Base-by-base conservation (phyloP, 2,329 filamentous ascomycete genomes). In the Cladosporium velox region DNA sequence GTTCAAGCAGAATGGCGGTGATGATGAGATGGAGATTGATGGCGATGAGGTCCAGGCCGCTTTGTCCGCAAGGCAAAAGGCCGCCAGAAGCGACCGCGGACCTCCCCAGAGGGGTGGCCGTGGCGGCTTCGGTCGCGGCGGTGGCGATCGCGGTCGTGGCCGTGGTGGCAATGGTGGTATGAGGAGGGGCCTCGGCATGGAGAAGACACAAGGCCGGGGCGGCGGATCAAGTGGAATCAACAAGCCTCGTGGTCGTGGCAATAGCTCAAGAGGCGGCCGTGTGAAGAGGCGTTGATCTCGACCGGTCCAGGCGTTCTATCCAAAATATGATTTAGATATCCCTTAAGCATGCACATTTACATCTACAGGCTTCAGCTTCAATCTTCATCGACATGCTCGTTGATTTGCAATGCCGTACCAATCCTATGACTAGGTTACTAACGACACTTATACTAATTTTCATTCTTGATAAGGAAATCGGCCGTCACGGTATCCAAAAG, bases 1-100 rank as follows among this genome's bases (percentile, higher is more conserved):
- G 78, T 86, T 88, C 73, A 85, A 83, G 64, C 83, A 84, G 77
- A 83, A 78, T 72, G 77, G 74, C 66, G 76, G 74, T 58, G 78
- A 73, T 34, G 76, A 74, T 15, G 75, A 81, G n/a, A 81, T 81
- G 77, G 82, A 83, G 54, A 75, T 82, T 64, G 81, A 82, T 65
- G 78, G 78, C 55, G 77, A 76, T 21, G 80, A 80, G 44, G 68
- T 78, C 64, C 51, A 64, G n/a, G 26, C 21, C 6, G 61, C 61
- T 11, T 44, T 74, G 68, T 66, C 77, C 15, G 71, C 71, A n/a
- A 76, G 77, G 69, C 78, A 76, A 66, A 77, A 77, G 58, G 52
- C 63, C 2, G 51, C 61, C 24, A 64, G 61, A 15, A 64, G 52
- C 24, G 34, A 64, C 47, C 41, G 64, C n/a, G 14, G 62, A 51